phyloP scores from a whole-genome alignment of 306 rosid genomes.

The Prinsepia uniflora region DNA sequence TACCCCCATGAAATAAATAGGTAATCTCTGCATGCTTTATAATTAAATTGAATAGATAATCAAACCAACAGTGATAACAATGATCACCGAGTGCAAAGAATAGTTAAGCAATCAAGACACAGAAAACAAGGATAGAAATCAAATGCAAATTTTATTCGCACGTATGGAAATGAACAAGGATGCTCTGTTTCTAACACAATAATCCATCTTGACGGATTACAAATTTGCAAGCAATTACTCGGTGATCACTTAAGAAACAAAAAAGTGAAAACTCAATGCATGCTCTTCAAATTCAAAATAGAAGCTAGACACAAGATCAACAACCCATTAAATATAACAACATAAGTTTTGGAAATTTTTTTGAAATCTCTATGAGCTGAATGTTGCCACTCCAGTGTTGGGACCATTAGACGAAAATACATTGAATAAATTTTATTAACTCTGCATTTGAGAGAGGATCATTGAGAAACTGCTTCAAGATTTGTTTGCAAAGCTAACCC shows the following conservation, averaged over 20 bases:
- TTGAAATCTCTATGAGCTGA: no score
- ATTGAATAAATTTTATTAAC: neutral
- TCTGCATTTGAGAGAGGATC: neutral
- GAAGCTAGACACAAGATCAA: neutral
- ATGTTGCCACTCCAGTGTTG: no score
- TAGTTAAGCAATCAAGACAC: neutral
- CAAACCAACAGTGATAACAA: neutral
- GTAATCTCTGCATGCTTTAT: neutral
- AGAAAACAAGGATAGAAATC: neutral
- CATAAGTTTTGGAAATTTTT: neutral
- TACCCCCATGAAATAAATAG: neutral
- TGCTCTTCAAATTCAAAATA: neutral
- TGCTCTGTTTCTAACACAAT: neutral
- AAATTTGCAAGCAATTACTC: neutral
- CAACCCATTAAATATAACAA: neutral
- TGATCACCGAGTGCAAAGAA: neutral
- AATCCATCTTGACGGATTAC: slow-evolving; percentile 7
- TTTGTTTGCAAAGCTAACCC: neutral
- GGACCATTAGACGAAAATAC: slow-evolving; percentile 1
- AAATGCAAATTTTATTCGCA: neutral
- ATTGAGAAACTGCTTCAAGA: neutral
- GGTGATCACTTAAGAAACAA: neutral
- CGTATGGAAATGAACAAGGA: neutral
- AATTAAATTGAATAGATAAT: neutral
- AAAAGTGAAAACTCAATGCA: neutral